Conservation (phyloP, 106 monocot species). For the Dendrobium huoshanense region DNA sequence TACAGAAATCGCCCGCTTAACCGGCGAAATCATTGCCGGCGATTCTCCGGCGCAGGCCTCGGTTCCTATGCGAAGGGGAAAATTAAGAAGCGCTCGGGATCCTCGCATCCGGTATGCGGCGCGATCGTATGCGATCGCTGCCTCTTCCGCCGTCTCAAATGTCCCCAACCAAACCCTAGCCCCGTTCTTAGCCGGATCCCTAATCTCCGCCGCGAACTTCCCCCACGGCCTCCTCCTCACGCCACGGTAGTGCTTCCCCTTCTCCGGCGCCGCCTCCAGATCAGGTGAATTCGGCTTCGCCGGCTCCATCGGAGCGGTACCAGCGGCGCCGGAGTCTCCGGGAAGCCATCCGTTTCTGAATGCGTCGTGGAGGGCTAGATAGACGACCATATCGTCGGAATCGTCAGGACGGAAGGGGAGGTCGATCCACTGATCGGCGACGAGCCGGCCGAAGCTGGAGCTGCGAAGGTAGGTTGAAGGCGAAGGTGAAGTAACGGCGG, state of each 20-base stretch:
- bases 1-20: not conserved
- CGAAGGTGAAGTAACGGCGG: not conserved
- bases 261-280: not conserved
- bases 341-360: slow-evolving; percentile 65
- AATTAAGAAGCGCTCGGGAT: slow-evolving; percentile 13
- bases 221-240: slow-evolving; percentile 50
- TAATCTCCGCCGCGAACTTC: slow-evolving; percentile 35
- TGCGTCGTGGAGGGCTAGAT: slow-evolving; percentile 63
- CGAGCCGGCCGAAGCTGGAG: slow-evolving; percentile 64
- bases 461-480: slow-evolving; percentile 27
- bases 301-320: not conserved
- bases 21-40: not conserved
- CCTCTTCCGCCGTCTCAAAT: slow-evolving; percentile 24
- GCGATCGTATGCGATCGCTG: slow-evolving; percentile 19
- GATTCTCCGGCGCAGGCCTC: not conserved
- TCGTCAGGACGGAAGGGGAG: slow-evolving; percentile 79
- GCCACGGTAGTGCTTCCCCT: slow-evolving; percentile 50
- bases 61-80: slow-evolving; percentile 13
- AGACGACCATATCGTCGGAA: slow-evolving; percentile 89
- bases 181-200: slow-evolving; percentile 63
- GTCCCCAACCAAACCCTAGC: slow-evolving; percentile 70
- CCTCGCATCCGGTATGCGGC: slow-evolving; percentile 20
- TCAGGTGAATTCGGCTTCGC: slow-evolving; percentile 1
- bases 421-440: slow-evolving; percentile 76
- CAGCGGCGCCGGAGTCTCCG: not conserved